phyloP scores from a whole-genome alignment of 2,329 filamentous ascomycete genomes.

The Chrysosporium queenslandicum region DNA sequence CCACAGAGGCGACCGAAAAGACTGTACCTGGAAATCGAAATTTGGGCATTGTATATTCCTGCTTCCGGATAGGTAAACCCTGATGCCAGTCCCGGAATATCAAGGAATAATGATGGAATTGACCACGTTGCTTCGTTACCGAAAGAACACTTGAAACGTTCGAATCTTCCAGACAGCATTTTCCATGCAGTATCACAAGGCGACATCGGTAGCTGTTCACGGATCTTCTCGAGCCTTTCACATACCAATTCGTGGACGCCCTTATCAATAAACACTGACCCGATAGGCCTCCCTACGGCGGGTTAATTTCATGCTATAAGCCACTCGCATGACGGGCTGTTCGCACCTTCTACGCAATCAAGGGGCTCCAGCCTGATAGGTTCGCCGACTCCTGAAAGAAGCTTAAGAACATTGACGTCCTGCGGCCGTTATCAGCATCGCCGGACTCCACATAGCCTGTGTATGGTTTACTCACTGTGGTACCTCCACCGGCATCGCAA shows the following conservation, averaged over 20 bases:
- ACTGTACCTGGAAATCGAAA: conserved; percentile 8
- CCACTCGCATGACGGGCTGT: conserved; percentile 1
- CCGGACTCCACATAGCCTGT: neutral
- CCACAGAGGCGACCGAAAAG: neutral
- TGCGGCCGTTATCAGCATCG: neutral
- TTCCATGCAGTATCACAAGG: conserved; percentile 7
- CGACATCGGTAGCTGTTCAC: conserved; percentile 16
- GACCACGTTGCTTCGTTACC: conserved; percentile 3
- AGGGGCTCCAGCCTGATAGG: conserved; percentile 23
- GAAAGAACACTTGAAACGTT: conserved; percentile 11
- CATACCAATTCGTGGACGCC: conserved; percentile 22
- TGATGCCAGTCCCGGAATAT: conserved; percentile 5
- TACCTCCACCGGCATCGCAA: conserved; percentile 13
- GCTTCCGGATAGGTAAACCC: conserved; percentile 5
- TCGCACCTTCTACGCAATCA: conserved; percentile 14
- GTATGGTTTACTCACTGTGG: conserved; percentile 2
- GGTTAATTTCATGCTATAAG: neutral
- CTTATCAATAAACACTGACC: conserved; percentile 30
- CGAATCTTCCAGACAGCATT: conserved; percentile 9
- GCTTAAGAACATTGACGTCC: conserved; percentile 17
- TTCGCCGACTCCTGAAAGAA: conserved; percentile 21
- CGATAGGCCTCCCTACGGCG: conserved; percentile 28
- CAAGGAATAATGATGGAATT: conserved; percentile 9
- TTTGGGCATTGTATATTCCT: conserved; percentile 12
- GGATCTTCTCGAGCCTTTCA: conserved; percentile 20